phyloP scores from a whole-genome alignment of 306 rosid genomes.

The Cucurbita pepo region DNA sequence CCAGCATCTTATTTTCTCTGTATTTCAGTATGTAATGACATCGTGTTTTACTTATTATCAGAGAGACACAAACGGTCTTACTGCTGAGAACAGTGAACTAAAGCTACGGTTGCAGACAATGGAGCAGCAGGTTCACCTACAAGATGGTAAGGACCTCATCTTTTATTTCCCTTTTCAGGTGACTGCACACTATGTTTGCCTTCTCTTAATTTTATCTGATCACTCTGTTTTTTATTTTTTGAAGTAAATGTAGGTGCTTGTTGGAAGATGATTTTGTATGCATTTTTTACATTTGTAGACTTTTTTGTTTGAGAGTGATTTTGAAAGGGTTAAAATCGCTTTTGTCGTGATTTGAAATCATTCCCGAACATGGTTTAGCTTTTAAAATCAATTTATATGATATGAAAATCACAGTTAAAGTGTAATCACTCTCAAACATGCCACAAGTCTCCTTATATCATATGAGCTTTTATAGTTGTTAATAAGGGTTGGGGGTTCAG shows the following conservation, averaged over 20 bases:
- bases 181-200: neutral
- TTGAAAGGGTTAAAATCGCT: too few relatives aligned
- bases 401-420: too few relatives aligned
- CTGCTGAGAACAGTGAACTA: constrained; percentile 79
- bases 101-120: constrained; percentile 79
- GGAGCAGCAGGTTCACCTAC: constrained; percentile 95
- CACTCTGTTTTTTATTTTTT: neutral
- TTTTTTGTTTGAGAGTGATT: neutral
- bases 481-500: neutral
- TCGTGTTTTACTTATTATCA: constrained; percentile 3
- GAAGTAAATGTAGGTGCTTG: neutral
- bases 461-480: neutral
- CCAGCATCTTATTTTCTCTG: neutral
- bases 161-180: neutral
- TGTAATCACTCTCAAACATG: too few relatives aligned
- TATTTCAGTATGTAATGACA: neutral
- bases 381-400: too few relatives aligned
- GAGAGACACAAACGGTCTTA: constrained; percentile 84
- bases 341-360: too few relatives aligned
- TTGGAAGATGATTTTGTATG: neutral
- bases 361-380: too few relatives aligned
- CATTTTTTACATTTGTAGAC: neutral
- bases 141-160: constrained; percentile 46
- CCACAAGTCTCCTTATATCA: neutral
- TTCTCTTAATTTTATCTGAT: neutral